phyloP scores from a whole-genome alignment of 768 basidiomycete species.

The Tylopilus rubrobrunneus region DNA sequence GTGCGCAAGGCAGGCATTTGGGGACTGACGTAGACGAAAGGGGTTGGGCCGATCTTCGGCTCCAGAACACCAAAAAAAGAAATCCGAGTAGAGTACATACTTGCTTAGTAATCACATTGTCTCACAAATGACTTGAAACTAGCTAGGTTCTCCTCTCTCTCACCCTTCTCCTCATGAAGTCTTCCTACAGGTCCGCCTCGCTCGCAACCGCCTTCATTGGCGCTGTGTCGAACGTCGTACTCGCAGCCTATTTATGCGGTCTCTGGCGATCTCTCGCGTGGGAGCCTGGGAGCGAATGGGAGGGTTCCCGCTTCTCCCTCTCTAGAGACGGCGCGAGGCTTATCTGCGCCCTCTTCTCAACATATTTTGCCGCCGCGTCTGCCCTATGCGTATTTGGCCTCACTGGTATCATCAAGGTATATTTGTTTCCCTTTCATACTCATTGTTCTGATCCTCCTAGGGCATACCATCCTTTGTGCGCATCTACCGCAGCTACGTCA shows the following conservation, averaged over 20 bases:
- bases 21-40: slow-evolving; percentile 51
- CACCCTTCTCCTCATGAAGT: slow-evolving; percentile 2
- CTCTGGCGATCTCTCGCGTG: slow-evolving; percentile 42
- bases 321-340: slow-evolving; percentile 40
- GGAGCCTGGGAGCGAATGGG: slow-evolving; percentile 50
- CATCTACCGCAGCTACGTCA: slow-evolving; percentile 78
- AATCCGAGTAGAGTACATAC: too few relatives aligned
- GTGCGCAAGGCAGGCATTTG: slow-evolving; percentile 85
- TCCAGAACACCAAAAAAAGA: too few relatives aligned
- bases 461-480: slow-evolving; percentile 62
- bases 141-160: slow-evolving; percentile 1
- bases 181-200: slow-evolving; percentile 32
- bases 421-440: slow-evolving; percentile 12
- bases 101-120: slow-evolving; percentile 12
- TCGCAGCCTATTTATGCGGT: slow-evolving; percentile 40
- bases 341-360: slow-evolving; percentile 58
- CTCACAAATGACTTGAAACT: slow-evolving; percentile 5
- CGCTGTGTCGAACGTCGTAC: slow-evolving; percentile 37
- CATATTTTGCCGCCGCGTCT: slow-evolving; percentile 65
- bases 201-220: slow-evolving; percentile 37
- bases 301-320: slow-evolving; percentile 38
- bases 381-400: slow-evolving; percentile 64
- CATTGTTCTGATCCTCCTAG: slow-evolving; percentile 33
- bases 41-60: not conserved
- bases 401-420: slow-evolving; percentile 64